A percentile compares a stretch with the other conserved stretches of the same genome.
Conservation (phyloP, 306 rosid genomes). For the Acacia confusa region DNA sequence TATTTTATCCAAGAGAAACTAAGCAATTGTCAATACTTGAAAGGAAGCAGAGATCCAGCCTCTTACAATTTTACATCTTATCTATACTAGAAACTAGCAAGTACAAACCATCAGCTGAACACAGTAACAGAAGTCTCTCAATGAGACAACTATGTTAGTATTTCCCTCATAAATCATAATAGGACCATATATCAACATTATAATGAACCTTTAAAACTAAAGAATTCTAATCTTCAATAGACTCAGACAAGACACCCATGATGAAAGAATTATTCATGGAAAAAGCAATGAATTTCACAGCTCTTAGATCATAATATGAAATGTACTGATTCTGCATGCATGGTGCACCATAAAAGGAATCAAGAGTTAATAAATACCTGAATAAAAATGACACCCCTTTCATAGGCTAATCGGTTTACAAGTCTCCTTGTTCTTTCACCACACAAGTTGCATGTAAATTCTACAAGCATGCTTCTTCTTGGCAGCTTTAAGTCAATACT, state of each 20-base stretch:
- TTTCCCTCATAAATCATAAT: background rate
- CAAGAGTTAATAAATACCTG: slow-evolving; percentile 54
- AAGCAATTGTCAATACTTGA: background rate
- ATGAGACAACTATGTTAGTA: background rate
- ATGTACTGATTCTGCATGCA: slow-evolving; percentile 4
- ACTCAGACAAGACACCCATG: background rate
- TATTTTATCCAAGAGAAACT: background rate
- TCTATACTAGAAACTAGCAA: background rate
- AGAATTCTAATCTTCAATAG: background rate
- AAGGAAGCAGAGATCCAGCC: slow-evolving; percentile 20
- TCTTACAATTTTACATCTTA: background rate
- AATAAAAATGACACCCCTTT: slow-evolving; percentile 71
- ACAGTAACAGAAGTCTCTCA: background rate
- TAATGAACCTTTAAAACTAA: background rate
- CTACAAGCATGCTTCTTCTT: slow-evolving; percentile 82
- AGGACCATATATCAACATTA: background rate
- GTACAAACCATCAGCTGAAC: slow-evolving; percentile 2
- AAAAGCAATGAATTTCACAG: background rate
- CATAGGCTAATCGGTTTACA: slow-evolving; percentile 76
- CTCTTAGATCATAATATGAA: slow-evolving; percentile 21
- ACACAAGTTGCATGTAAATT: slow-evolving; percentile 74
- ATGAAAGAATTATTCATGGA: background rate
- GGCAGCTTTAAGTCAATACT: slow-evolving; percentile 67
- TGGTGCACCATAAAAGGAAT: slow-evolving; percentile 6
- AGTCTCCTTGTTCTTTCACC: slow-evolving; percentile 82